phyloP scores from a whole-genome alignment of 2,329 filamentous ascomycete genomes.

The Colletotrichum sp. region DNA sequence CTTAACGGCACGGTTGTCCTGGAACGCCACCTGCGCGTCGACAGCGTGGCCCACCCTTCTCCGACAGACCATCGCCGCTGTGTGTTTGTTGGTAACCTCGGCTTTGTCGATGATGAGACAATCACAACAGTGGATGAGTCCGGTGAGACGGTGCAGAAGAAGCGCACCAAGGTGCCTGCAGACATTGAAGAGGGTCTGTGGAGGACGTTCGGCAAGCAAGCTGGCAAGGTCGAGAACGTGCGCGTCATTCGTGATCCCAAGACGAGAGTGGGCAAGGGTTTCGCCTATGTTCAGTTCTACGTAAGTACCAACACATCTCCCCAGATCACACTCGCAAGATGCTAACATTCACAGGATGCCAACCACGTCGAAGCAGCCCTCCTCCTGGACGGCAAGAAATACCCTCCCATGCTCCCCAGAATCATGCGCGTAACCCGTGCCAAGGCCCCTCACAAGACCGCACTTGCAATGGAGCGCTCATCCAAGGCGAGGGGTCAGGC shows the following conservation, averaged over 20 bases:
- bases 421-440: conserved; percentile 86
- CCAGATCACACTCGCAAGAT: background rate
- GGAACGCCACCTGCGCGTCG: conserved; percentile 86
- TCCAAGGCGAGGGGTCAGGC: conserved; percentile 41
- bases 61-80: conserved; percentile 85
- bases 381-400: conserved; percentile 87
- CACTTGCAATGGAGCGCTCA: conserved; percentile 54
- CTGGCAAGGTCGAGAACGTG: conserved; percentile 88
- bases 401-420: conserved; percentile 91
- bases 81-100: conserved; percentile 94
- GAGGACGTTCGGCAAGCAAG: conserved; percentile 75
- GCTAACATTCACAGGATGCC: conserved; percentile 59
- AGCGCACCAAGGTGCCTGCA: conserved; percentile 75
- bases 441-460: conserved; percentile 71
- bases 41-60: conserved; percentile 87
- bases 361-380: conserved; percentile 93
- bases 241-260: conserved; percentile 88
- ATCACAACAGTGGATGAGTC: conserved; percentile 69
- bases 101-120: conserved; percentile 93
- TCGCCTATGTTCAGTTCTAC: conserved; percentile 96
- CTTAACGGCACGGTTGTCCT: conserved; percentile 88
- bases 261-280: conserved; percentile 93
- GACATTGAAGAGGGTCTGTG: conserved; percentile 94
- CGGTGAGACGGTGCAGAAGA: conserved; percentile 72
- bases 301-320: conserved; percentile 43